phyloP scores from a whole-genome alignment of 2,329 filamentous ascomycete genomes.

The Colletotrichum spaethianum region DNA sequence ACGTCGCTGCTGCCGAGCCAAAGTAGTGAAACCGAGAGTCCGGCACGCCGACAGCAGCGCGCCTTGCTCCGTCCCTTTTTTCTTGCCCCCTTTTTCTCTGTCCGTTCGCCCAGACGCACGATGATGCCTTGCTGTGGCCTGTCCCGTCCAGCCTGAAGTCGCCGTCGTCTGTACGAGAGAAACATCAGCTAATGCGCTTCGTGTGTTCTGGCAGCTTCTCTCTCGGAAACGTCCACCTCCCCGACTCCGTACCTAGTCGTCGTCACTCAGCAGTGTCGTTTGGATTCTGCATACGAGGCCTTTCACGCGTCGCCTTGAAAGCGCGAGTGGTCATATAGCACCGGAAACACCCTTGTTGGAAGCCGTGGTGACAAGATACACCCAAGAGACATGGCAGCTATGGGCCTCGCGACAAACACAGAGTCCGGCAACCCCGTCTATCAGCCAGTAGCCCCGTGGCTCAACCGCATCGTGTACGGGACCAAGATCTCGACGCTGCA shows the following conservation, averaged over 20 bases:
- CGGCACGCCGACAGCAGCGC: slow-evolving; percentile 8
- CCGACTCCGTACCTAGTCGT: slow-evolving; percentile 34
- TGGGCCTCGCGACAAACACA: not conserved
- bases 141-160: slow-evolving; percentile 10
- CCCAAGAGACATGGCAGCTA: not conserved
- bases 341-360: not conserved
- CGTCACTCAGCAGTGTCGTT: not conserved
- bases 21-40: slow-evolving; percentile 11
- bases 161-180: slow-evolving; percentile 14
- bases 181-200: slow-evolving; percentile 28
- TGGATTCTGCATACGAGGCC: not conserved
- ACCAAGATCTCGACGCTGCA: slow-evolving; percentile 36
- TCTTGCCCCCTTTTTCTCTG: not conserved
- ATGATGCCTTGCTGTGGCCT: slow-evolving; percentile 16
- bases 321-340: slow-evolving; percentile 6
- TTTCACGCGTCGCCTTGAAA: too few relatives aligned
- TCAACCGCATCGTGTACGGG: slow-evolving; percentile 37
- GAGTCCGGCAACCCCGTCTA: not conserved
- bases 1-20: not conserved
- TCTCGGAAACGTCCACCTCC: slow-evolving; percentile 34
- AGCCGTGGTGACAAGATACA: not conserved
- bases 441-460: slow-evolving; percentile 20
- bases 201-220: slow-evolving; percentile 36
- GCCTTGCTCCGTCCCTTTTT: not conserved
- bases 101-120: slow-evolving; percentile 6